Evolutionary conservation across 2,329 filamentous ascomycete genomes (phyloP), one percentile per base, ranked within the genome.

Genomic region (Neonectria punicea): DNA sequence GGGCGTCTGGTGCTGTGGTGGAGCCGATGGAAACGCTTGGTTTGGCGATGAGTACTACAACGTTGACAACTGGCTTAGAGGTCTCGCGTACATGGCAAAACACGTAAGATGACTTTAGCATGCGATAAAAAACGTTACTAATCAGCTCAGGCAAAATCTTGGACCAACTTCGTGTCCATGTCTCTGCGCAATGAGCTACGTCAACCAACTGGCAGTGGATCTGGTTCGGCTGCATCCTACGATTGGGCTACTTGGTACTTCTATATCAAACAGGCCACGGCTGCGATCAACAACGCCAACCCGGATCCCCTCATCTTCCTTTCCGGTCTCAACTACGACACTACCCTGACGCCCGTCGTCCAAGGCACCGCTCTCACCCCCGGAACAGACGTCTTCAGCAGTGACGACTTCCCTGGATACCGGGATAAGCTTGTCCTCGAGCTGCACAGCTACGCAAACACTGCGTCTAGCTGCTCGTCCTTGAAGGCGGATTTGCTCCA

Each of bases 31-130:
- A 3, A 90, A 90, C 72, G 77, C 82, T 25, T 90, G 87, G 87
- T 89, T 87, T 77, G 86, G 88, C 11, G 89, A 91, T 72, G 82
- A 76, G 0, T 82, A 89, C 70, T 92, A 90, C 67, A 76, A 86
- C 61, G 80, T 84, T 0, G 76, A 80, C 1, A 90, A 89, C 44
- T 92, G 89, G 89, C 80, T 83, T 6, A 81, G 89, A 9, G 89
- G 89, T 0, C 79, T 87, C 22, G 75, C 78, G 0, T 91, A 86
- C 72, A 90, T 92, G 86, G 85, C 87, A 0, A 74, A 81, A 2
- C 87, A 90, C 67, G 85, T 86, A 78, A 70, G 81, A 54, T 4
- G 16, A 14, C 7, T 4, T 16, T 4, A 2, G 1, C 10, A 3
- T 14, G 2, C 4, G 7, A 16, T n/a, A n/a, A 1, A 3, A 5